phyloP scores from a whole-genome alignment of 345 rosid species.

The Ceriops tagal region DNA sequence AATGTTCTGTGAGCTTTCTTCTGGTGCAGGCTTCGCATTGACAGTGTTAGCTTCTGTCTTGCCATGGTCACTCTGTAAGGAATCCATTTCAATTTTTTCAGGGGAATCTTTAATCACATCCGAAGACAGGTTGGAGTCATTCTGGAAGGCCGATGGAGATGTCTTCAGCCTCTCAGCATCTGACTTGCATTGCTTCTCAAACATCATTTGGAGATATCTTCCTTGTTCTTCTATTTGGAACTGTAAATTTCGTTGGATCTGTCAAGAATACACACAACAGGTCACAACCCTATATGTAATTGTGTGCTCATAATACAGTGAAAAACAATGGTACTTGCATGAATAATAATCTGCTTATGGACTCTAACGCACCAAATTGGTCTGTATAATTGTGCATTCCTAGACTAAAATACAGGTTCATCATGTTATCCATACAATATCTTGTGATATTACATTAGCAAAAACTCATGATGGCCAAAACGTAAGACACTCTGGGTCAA shows the following conservation, averaged over 20 bases:
- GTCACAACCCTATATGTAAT: not conserved
- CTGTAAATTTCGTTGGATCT: slow-evolving; percentile 92
- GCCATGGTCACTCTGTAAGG: slow-evolving; percentile 26
- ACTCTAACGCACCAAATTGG: too few relatives aligned
- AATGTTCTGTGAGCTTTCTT: slow-evolving; percentile 24
- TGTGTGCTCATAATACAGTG: not conserved
- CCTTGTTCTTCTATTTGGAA: slow-evolving; percentile 96
- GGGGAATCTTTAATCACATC: slow-evolving; percentile 28
- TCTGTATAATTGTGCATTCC: too few relatives aligned
- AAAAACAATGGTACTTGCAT: not conserved
- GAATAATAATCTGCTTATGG: too few relatives aligned
- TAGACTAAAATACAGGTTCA: too few relatives aligned
- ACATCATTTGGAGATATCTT: slow-evolving; percentile 89
- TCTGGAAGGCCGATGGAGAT: slow-evolving; percentile 46
- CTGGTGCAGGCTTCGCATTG: slow-evolving; percentile 12
- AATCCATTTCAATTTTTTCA: slow-evolving; percentile 32
- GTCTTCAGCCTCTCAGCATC: slow-evolving; percentile 53
- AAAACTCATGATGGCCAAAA: too few relatives aligned
- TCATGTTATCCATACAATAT: too few relatives aligned
- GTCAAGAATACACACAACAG: not conserved
- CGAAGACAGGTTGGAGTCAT: slow-evolving; percentile 29
- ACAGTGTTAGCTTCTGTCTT: slow-evolving; percentile 6
- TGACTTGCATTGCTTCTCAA: slow-evolving; percentile 77
- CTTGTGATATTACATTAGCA: too few relatives aligned
- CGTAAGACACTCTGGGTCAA: too few relatives aligned